These are phyloP conservation scores for Claviceps quebecensis DNA, from an alignment of 2,329 filamentous ascomycete species.

Conservation along the genomic window DNA sequence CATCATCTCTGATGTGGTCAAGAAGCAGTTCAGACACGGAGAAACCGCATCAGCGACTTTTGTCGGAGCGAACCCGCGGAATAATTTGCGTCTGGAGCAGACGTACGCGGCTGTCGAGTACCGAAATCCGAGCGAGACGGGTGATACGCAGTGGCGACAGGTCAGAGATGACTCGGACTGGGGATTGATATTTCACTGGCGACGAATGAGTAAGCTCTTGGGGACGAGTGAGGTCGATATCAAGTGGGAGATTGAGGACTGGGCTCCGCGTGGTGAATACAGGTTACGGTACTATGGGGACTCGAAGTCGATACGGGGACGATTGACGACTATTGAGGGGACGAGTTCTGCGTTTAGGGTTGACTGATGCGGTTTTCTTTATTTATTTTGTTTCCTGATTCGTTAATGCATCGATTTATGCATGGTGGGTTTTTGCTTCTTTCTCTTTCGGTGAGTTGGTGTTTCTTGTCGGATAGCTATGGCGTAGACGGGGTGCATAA, in stretches of 20 bases:
- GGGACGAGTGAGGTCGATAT: conserved; percentile 65
- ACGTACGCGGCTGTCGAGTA: conserved; percentile 66
- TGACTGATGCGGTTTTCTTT: conserved; percentile 2
- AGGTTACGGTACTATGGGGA: conserved; percentile 72
- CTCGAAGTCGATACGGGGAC: conserved; percentile 46
- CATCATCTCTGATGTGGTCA: conserved; percentile 37
- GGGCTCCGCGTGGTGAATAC: conserved; percentile 49
- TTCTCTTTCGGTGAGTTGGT: neutral
- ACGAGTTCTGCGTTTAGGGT: conserved; percentile 38
- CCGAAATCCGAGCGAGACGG: conserved; percentile 8
- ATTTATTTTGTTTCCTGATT: neutral
- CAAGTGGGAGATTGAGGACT: conserved; percentile 62
- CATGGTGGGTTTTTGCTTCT: neutral
- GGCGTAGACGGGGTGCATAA: too few species aligned
- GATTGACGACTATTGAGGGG: conserved; percentile 56
- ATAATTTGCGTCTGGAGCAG: conserved; percentile 63
- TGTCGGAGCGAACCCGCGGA: conserved; percentile 76
- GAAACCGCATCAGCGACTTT: conserved; percentile 53
- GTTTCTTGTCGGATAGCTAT: too few species aligned
- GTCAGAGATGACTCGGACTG: conserved; percentile 71
- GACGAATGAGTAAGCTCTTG: conserved; percentile 51
- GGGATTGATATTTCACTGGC: conserved; percentile 70
- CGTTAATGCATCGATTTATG: neutral
- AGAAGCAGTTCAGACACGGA: conserved; percentile 38
- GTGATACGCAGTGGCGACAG: conserved; percentile 39